Conservation (phyloP, 805 yeast genomes). For the Saccharomycopsis microspora region DNA sequence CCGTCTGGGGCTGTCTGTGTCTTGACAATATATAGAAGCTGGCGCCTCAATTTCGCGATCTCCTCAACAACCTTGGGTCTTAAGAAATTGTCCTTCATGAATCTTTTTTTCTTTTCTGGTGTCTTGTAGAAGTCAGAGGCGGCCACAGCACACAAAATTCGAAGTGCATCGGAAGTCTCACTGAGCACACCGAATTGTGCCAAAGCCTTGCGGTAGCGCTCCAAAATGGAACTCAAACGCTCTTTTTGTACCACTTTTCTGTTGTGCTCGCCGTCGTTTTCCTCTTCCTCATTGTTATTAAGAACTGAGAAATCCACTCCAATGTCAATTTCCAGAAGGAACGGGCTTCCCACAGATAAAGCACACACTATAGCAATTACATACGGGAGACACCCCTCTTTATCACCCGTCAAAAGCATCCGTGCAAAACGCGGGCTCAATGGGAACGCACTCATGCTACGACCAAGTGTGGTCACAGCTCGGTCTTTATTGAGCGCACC, state of each 20-base stretch:
- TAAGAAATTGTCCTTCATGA: constrained; percentile 45
- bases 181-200: constrained; percentile 58
- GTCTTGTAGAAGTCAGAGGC: constrained; percentile 69
- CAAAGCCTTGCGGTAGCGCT: constrained; percentile 47
- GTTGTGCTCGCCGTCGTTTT: constrained; percentile 24
- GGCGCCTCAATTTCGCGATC: constrained; percentile 68
- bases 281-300: constrained; percentile 12
- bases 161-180: constrained; percentile 61
- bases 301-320: constrained; percentile 32
- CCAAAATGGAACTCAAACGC: constrained; percentile 30
- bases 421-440: constrained; percentile 89
- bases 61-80: constrained; percentile 80
- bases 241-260: constrained; percentile 27
- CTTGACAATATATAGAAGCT: constrained; percentile 64
- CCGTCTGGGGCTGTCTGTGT: constrained; percentile 49
- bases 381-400: constrained; percentile 74
- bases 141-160: constrained; percentile 70
- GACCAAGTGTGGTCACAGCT: constrained; percentile 66
- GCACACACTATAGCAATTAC: constrained; percentile 89
- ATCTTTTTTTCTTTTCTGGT: constrained; percentile 35
- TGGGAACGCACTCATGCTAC: constrained; percentile 83
- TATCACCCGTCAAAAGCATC: constrained; percentile 80
- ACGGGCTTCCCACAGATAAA: constrained; percentile 88
- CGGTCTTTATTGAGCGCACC: constrained; percentile 61
- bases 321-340: constrained; percentile 61